Base-by-base conservation (phyloP, 2,329 filamentous ascomycete species). In the Apiospora aurea region DNA sequence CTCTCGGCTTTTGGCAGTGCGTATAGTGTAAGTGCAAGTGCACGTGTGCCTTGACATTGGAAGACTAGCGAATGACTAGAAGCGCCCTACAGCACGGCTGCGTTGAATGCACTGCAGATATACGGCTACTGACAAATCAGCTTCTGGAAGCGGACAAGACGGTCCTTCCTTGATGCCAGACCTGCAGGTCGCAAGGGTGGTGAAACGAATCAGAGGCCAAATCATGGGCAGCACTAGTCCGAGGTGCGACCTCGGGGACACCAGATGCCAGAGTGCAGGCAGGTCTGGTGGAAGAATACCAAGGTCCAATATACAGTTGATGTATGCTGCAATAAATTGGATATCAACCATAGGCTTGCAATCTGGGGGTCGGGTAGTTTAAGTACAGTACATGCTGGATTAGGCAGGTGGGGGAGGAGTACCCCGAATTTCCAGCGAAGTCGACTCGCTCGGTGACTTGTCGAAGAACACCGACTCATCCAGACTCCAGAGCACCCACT, bases 41-140 rank as follows among this genome's bases (percentile, higher is more conserved):
- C 34, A 64, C 53, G 26, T 7, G 5, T 16, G 38, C 38, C 24
- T n/a, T 14, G 16, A 18, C 11, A n/a, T n/a, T n/a, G n/a, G n/a
- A 29, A 11, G 66, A 47, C 6, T 29, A 46, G 44, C 46, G 46
- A 69, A 51, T 69, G 68, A 38, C 43, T 41, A 41, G 13, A 26
- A 49, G 26, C 34, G n/a, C 3, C 43, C 67, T 34, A 49, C 46
- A 13, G 67, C 46, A 49, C n/a, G 13, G 43, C n/a, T n/a, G 46
- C 16, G 51, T 34, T 24, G 16, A 41, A 1, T 5, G 34, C 4
- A 38, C 49, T 69, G 44, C 68, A 49, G 70, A 47, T 46, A 66
- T 34, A n/a, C 41, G 41, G 10, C 7, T 11, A 43, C 66, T 53
- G 57, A 66, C 72, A 73, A 73, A 73, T 73, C 72, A 73, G 70